A percentile compares a stretch with the other conserved stretches of the same genome.
Evolutionary conservation across 495 filamentous ascomycete species (phyloP).

Genomic region (Xylaria castorea): DNA sequence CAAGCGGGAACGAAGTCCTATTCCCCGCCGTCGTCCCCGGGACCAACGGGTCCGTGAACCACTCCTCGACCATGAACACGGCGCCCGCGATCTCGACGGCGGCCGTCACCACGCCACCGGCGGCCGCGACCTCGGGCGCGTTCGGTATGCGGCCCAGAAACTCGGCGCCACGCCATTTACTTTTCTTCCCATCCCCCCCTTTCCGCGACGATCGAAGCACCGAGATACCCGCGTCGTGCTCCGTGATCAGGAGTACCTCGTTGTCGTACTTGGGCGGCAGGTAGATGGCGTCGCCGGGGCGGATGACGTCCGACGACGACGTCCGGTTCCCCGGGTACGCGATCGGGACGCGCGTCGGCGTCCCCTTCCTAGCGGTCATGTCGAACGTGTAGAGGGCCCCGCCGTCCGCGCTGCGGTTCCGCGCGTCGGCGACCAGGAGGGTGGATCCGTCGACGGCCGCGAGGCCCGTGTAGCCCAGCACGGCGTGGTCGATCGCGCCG

Average conservation of each 20-base stretch:
- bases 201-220: constrained; percentile 46
- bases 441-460: constrained; percentile 37
- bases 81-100: constrained; percentile 41
- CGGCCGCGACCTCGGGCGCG: constrained; percentile 27
- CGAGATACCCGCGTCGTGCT: constrained; percentile 38
- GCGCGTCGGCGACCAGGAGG: constrained; percentile 37
- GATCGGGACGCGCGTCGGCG: constrained; percentile 35
- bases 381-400: constrained; percentile 44
- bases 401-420: constrained; percentile 33
- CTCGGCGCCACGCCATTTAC: constrained; percentile 44
- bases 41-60: constrained; percentile 38
- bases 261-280: constrained; percentile 46
- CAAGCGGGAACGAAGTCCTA: constrained; percentile 39
- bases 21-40: constrained; percentile 39
- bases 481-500: constrained; percentile 28
- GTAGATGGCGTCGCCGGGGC: constrained; percentile 44
- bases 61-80: constrained; percentile 38
- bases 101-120: constrained; percentile 31
- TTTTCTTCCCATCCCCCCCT: no score
- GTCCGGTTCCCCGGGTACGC: neutral
- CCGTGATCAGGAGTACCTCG: constrained; percentile 41
- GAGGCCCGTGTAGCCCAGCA: constrained; percentile 40
- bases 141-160: constrained; percentile 42
- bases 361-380: constrained; percentile 32
- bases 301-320: constrained; percentile 15